These are phyloP conservation scores for Parachaetomium inaequale DNA, from an alignment of 495 filamentous ascomycete species.

Conservation along the genomic window DNA sequence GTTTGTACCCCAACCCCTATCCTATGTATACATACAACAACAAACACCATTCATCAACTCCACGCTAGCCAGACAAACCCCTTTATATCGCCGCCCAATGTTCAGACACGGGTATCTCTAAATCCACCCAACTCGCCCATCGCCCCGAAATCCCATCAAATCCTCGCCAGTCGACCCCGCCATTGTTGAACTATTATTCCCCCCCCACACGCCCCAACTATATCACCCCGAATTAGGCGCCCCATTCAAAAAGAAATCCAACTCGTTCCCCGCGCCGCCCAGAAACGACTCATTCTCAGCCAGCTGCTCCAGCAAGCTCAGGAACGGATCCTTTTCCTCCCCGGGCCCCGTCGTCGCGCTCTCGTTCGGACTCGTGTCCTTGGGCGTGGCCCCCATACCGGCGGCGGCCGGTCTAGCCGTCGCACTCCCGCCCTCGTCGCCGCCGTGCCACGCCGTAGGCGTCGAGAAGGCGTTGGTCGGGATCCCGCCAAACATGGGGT, in stretches of 20 bases:
- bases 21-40: neutral
- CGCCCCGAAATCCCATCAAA: neutral
- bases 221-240: slow-evolving; percentile 13
- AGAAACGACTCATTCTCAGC: slow-evolving; percentile 65
- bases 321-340: slow-evolving; percentile 72
- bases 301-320: slow-evolving; percentile 73
- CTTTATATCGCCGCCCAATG: slow-evolving; percentile 1
- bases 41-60: neutral
- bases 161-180: too few species aligned
- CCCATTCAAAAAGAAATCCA: slow-evolving; percentile 56
- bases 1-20: neutral
- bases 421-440: neutral
- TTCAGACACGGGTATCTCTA: neutral
- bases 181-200: too few species aligned
- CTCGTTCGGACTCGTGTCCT: slow-evolving; percentile 37
- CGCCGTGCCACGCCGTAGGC: slow-evolving; percentile 42
- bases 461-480: slow-evolving; percentile 45
- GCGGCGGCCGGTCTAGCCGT: slow-evolving; percentile 10
- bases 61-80: neutral
- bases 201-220: too few species aligned
- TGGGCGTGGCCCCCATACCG: slow-evolving; percentile 35
- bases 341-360: slow-evolving; percentile 35
- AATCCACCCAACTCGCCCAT: slow-evolving; percentile 6
- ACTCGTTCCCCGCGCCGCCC: slow-evolving; percentile 57
- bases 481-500: slow-evolving; percentile 55